These are phyloP conservation scores for Penicillium paradoxum DNA, from an alignment of 495 filamentous ascomycete species.

Conservation along the genomic window DNA sequence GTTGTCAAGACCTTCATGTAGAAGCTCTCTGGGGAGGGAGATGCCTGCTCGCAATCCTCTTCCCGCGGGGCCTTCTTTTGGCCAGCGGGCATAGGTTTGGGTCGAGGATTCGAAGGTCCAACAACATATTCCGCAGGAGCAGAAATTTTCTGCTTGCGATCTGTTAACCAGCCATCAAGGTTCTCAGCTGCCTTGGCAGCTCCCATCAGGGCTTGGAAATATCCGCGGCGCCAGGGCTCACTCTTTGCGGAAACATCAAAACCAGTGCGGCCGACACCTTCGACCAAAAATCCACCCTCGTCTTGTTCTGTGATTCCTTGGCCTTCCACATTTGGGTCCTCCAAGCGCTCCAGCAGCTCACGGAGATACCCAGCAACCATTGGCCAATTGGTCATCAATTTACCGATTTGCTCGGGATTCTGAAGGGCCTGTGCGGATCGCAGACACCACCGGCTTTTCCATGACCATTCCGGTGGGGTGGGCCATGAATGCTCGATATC, in stretches of 20 bases:
- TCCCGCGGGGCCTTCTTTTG: slow-evolving; percentile 56
- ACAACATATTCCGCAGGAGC: slow-evolving; percentile 67
- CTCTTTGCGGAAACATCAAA: slow-evolving; percentile 69
- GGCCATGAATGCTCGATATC: slow-evolving; percentile 68
- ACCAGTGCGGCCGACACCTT: slow-evolving; percentile 53
- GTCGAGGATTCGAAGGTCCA: slow-evolving; percentile 77
- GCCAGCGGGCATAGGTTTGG: slow-evolving; percentile 62
- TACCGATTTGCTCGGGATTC: slow-evolving; percentile 45
- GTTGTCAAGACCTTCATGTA: slow-evolving; percentile 78
- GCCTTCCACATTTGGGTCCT: slow-evolving; percentile 63
- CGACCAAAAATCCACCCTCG: slow-evolving; percentile 51
- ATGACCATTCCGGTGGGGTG: slow-evolving; percentile 70
- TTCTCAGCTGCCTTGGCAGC: slow-evolving; percentile 72
- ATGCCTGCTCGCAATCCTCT: slow-evolving; percentile 63
- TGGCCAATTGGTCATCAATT: slow-evolving; percentile 60
- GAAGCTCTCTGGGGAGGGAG: slow-evolving; percentile 59
- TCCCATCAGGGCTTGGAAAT: slow-evolving; percentile 74
- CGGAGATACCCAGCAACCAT: slow-evolving; percentile 50
- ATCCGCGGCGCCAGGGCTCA: slow-evolving; percentile 77
- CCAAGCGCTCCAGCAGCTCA: slow-evolving; percentile 54
- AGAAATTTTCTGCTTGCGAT: slow-evolving; percentile 57
- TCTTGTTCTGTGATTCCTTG: slow-evolving; percentile 52
- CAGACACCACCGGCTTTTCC: slow-evolving; percentile 53
- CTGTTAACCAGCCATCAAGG: slow-evolving; percentile 68
- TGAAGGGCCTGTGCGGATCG: slow-evolving; percentile 54